Evolutionary conservation across 768 basidiomycete genomes (phyloP).

Genomic region (Trametes maxima): DNA sequence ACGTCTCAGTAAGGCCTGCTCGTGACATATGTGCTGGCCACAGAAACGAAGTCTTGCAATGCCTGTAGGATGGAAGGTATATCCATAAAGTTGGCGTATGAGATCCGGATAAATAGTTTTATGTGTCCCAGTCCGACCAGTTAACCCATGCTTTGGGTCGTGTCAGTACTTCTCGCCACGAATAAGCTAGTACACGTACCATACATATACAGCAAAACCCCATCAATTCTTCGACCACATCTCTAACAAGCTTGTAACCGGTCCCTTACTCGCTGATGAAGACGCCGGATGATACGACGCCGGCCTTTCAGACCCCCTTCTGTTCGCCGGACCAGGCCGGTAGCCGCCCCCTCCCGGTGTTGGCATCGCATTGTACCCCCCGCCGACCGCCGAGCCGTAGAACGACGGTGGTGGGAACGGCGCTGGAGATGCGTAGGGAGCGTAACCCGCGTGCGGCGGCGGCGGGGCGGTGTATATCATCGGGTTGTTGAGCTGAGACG

Average conservation of each 20-base stretch:
- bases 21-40: no score
- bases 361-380: slow-evolving; percentile 8
- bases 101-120: no score
- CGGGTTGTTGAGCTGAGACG: slow-evolving; percentile 46
- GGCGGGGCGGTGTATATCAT: slow-evolving; percentile 42
- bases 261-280: slow-evolving; percentile 12
- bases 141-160: no score
- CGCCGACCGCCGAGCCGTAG: slow-evolving; percentile 3
- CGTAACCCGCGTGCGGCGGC: neutral
- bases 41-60: no score
- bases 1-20: no score
- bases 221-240: slow-evolving; percentile 22
- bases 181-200: neutral
- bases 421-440: neutral
- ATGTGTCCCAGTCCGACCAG: no score
- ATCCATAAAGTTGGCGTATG: no score
- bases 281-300: slow-evolving; percentile 1
- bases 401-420: slow-evolving; percentile 11
- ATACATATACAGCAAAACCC: neutral
- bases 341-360: neutral
- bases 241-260: slow-evolving; percentile 14
- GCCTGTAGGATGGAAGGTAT: no score
- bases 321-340: neutral
- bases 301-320: neutral
- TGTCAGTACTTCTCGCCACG: neutral